phyloP scores from a whole-genome alignment of 441 rosid species.

The Dalechampia spathulata region DNA sequence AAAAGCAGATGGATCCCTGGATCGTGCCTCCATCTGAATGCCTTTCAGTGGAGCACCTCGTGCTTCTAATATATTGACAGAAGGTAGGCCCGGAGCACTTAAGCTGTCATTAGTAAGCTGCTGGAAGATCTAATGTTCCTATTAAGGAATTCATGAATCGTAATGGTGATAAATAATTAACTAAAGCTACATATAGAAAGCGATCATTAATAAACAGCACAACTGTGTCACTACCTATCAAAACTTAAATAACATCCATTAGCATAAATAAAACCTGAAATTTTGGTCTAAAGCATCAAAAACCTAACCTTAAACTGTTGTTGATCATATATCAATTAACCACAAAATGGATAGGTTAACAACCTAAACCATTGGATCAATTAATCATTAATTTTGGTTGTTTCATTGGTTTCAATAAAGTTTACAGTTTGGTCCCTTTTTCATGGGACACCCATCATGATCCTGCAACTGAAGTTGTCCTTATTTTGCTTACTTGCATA shows the following conservation, averaged over 20 bases:
- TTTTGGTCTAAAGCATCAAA: no score
- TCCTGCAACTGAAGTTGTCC: background rate
- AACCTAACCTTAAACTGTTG: no score
- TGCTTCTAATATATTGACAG: slow-evolving; percentile 71
- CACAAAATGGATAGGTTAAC: no score
- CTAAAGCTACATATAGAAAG: slow-evolving; percentile 5
- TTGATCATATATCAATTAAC: no score
- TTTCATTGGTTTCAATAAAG: no score
- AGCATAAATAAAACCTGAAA: no score
- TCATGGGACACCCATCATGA: background rate
- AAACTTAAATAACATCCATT: no score
- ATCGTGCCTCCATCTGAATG: slow-evolving; percentile 66
- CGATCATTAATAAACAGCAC: background rate
- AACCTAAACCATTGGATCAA: no score
- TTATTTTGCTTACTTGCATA: background rate
- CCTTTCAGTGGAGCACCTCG: slow-evolving; percentile 60
- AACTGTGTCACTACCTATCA: no score
- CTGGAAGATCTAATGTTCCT: slow-evolving; percentile 62
- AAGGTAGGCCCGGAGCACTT: slow-evolving; percentile 53
- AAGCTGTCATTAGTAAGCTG: slow-evolving; percentile 57
- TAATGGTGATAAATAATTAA: slow-evolving; percentile 7
- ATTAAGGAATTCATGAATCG: slow-evolving; percentile 40
- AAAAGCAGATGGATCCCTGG: slow-evolving; percentile 82
- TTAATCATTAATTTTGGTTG: no score
- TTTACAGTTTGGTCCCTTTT: no score